These are phyloP conservation scores for Neurospora sp. DNA, from an alignment of 495 filamentous ascomycete genomes.

Conservation along the genomic window DNA sequence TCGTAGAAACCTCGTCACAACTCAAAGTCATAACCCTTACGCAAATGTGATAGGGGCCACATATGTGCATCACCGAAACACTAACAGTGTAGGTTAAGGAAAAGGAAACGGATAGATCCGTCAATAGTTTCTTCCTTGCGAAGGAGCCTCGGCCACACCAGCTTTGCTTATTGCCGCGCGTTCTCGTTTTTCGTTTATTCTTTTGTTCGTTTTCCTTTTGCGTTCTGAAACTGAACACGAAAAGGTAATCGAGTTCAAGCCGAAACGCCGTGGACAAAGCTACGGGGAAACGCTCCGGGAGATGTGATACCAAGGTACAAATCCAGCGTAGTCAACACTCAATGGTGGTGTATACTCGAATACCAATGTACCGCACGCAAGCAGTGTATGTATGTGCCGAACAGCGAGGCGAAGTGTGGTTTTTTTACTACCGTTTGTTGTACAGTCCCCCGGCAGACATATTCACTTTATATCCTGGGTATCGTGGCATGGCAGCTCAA, in stretches of 20 bases:
- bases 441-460: background rate
- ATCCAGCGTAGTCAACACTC: background rate
- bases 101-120: background rate
- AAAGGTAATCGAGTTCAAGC: background rate
- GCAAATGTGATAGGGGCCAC: background rate
- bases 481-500: background rate
- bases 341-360: background rate
- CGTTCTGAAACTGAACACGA: background rate
- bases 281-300: background rate
- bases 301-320: background rate
- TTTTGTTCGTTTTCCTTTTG: background rate
- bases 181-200: background rate
- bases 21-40: background rate
- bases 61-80: background rate
- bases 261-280: background rate
- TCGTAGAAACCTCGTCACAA: background rate
- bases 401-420: background rate
- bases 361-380: background rate
- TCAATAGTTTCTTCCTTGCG: background rate
- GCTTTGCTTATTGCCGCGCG: background rate
- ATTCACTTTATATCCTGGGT: background rate
- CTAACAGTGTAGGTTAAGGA: background rate
- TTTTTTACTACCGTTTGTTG: background rate
- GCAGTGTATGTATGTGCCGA: background rate
- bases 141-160: background rate